Percentiles rank a stretch among this genome's conserved stretches.
These are phyloP conservation scores for Talaromyces liani DNA, from an alignment of 495 filamentous ascomycete species.

Conservation along the genomic window DNA sequence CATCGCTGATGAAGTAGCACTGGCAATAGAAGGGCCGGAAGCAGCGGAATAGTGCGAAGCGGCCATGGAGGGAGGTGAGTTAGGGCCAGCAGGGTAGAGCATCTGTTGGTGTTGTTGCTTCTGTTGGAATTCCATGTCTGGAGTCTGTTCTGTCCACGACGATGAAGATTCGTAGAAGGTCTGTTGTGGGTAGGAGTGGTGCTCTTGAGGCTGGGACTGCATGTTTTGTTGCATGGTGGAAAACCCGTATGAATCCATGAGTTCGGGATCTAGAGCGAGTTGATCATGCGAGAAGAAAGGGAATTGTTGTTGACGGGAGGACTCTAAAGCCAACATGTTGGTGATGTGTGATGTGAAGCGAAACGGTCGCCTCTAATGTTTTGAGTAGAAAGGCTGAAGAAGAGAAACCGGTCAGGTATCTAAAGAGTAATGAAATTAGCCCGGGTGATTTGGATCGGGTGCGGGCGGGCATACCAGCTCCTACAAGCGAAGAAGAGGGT, in stretches of 20 bases:
- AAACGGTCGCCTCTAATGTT: background rate
- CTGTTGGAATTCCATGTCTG: constrained; percentile 13
- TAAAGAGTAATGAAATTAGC: background rate
- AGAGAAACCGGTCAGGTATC: background rate
- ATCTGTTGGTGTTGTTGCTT: constrained; percentile 16
- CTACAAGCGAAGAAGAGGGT: background rate
- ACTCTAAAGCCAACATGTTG: constrained; percentile 34
- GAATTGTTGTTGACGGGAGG: constrained; percentile 20
- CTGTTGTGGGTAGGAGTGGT: constrained; percentile 17
- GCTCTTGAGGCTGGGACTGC: constrained; percentile 17
- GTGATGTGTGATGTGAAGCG: background rate
- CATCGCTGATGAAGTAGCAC: constrained; percentile 70
- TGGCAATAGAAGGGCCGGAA: constrained; percentile 61
- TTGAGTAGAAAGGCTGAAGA: background rate
- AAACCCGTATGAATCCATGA: constrained; percentile 29
- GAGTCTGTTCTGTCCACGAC: constrained; percentile 19
- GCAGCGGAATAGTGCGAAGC: constrained; percentile 42
- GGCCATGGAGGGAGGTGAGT: constrained; percentile 27
- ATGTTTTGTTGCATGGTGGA: constrained; percentile 21
- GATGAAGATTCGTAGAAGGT: constrained; percentile 22
- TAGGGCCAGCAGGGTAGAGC: constrained; percentile 28
- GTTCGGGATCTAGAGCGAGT: constrained; percentile 27
- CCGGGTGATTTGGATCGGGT: background rate
- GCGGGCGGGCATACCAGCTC: background rate
- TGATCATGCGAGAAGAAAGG: constrained; percentile 24